These are phyloP conservation scores for Fusarium miscanthi DNA, from an alignment of 2,329 filamentous ascomycete species.

Conservation along the genomic window DNA sequence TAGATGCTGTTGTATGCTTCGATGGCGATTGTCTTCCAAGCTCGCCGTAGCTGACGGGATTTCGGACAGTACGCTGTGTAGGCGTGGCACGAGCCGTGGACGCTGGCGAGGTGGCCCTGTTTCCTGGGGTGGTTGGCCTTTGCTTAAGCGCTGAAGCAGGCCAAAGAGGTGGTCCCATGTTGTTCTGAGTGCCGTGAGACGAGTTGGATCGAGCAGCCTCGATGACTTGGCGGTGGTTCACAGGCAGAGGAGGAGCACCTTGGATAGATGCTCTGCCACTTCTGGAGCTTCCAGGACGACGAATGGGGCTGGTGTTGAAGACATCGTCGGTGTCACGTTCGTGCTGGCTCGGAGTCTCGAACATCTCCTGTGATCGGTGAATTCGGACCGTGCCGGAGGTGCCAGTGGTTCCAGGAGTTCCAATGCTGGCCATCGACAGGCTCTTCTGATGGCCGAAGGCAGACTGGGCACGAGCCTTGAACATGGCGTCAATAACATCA, in stretches of 20 bases:
- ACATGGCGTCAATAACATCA: slow-evolving; percentile 80
- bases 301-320: slow-evolving; percentile 51
- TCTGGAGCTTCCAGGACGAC: slow-evolving; percentile 77
- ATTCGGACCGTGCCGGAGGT: slow-evolving; percentile 57
- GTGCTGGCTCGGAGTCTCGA: slow-evolving; percentile 57
- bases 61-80: slow-evolving; percentile 65
- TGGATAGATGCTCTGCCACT: slow-evolving; percentile 66
- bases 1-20: slow-evolving; percentile 49
- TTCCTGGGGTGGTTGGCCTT: slow-evolving; percentile 71
- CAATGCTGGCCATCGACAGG: slow-evolving; percentile 51
- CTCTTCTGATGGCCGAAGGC: slow-evolving; percentile 50
- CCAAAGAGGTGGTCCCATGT: slow-evolving; percentile 86
- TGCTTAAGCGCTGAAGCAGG: slow-evolving; percentile 77
- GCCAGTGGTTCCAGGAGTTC: slow-evolving; percentile 50
- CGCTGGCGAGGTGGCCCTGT: slow-evolving; percentile 58
- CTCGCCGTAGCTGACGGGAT: slow-evolving; percentile 59
- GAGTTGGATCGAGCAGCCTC: slow-evolving; percentile 77
- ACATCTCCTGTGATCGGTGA: slow-evolving; percentile 62
- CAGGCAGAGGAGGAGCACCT: slow-evolving; percentile 76
- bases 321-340: slow-evolving; percentile 54
- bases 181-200: slow-evolving; percentile 57
- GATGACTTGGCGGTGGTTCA: slow-evolving; percentile 86
- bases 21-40: slow-evolving; percentile 62
- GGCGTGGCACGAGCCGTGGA: slow-evolving; percentile 63
- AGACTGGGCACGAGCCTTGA: slow-evolving; percentile 59